phyloP scores from a whole-genome alignment of 352 stramenopile genomes.

The Phytophthora quininea region DNA sequence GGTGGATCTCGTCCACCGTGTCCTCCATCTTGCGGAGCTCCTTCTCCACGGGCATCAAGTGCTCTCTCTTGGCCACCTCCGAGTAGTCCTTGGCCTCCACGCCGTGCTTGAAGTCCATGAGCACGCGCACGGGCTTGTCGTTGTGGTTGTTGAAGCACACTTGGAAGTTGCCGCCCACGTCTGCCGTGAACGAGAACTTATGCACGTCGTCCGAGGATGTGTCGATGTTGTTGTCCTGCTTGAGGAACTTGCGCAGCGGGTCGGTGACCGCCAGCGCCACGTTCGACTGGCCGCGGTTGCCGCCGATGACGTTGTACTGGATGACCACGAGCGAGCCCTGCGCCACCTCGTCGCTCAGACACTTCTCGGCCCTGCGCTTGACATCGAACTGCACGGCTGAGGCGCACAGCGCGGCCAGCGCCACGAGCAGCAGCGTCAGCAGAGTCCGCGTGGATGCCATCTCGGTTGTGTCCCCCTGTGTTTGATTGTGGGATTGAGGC shows the following conservation, averaged over 20 bases:
- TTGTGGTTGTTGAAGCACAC: conserved; percentile 88
- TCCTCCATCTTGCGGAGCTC: conserved; percentile 92
- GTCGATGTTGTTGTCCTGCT: conserved; percentile 87
- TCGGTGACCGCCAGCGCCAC: conserved; percentile 79
- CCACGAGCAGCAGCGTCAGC: conserved; percentile 43
- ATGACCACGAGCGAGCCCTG: conserved; percentile 80
- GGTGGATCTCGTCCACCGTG: conserved; percentile 89
- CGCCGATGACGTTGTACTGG: conserved; percentile 83
- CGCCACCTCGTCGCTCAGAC: conserved; percentile 84
- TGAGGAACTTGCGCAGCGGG: conserved; percentile 77
- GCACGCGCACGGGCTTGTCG: conserved; percentile 71
- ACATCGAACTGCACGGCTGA: conserved; percentile 83
- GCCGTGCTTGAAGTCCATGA: conserved; percentile 89
- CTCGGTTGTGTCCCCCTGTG: neutral
- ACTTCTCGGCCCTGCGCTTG: conserved; percentile 71
- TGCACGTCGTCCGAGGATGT: conserved; percentile 79
- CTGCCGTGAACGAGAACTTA: conserved; percentile 86
- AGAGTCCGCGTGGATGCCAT: conserved; percentile 27
- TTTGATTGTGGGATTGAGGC: conserved; percentile 14
- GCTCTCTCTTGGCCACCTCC: conserved; percentile 88
- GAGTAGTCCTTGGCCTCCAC: conserved; percentile 91
- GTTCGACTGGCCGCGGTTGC: conserved; percentile 66
- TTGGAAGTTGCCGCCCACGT: conserved; percentile 67
- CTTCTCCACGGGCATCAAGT: conserved; percentile 90
- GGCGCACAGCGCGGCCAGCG: conserved; percentile 25